Base-by-base conservation (phyloP, 495 filamentous ascomycete species). In the Daldinia vernicosa region DNA sequence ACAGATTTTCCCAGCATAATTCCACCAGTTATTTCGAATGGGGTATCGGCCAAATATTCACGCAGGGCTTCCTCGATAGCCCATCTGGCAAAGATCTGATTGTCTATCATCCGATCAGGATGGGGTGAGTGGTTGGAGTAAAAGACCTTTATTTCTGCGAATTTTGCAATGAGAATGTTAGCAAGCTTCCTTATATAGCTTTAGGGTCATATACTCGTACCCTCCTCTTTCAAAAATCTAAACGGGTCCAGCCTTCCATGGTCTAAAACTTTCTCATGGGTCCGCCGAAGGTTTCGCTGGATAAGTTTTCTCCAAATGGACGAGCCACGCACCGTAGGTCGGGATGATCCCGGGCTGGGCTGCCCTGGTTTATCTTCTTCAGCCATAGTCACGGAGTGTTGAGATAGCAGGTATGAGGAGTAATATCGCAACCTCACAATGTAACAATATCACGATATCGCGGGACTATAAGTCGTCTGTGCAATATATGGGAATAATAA, bases 1-100 rank as follows among this genome's bases (percentile, higher is more conserved):
- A 76, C 35, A n/a, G 45, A 47, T 35, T 70, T n/a, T 24, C 55
- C 59, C 28, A 68, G 35, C 74, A 74, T 67, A 3, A 70, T 17
- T 4, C 62, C 51, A n/a, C 69, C 66, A 6, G 66, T 71, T 33
- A 66, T 14, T 15, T 68, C 4, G 40, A 66, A 75, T 11, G n/a
- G 6, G 14, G 40, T 69, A 2, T 71, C 52, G 4, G 66, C 62
- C 5, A 33, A 45, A 12, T 67, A 61, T 15, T 63, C 57, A 3
- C 47, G 32, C 9, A 76, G 45, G 4, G 60, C 58, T 35, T 70
- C 35, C 8, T 57, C 40, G 12, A 76, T 76, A 12, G 53, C 51
- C 51, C 52, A 72, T 22, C 32, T 55, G 1, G 72, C 69, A 24
- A 60, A 63, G 0, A 33, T 17, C 8, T 76, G 66, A 1, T 69